Evolutionary conservation across 257 asterid species (phyloP).

Genomic region (Gentiana straminea): DNA sequence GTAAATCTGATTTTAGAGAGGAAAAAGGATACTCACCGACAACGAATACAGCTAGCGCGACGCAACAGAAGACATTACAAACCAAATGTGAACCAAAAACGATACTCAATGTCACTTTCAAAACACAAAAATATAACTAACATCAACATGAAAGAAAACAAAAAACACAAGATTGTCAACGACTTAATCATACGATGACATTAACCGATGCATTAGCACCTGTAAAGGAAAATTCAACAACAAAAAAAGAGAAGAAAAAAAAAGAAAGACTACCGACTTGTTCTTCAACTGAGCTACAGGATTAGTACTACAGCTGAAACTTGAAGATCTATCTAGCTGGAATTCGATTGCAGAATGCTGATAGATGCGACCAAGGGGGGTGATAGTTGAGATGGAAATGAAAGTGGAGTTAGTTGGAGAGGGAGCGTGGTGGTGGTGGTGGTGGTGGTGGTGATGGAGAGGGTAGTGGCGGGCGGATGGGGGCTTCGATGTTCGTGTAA

Average conservation of each 20-base stretch:
- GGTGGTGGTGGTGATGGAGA: constrained; percentile 6
- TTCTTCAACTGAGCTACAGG: neutral
- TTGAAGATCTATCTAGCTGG: constrained; percentile 16
- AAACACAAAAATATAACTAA: no score
- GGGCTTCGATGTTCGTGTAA: constrained; percentile 13
- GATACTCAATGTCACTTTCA: no score
- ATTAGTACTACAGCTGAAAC: neutral
- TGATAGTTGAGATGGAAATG: constrained; percentile 12
- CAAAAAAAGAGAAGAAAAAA: neutral
- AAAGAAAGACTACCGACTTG: no score
- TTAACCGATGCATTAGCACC: neutral
- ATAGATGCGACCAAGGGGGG: constrained; percentile 7
- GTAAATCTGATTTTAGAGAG: no score
- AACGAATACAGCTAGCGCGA: no score
- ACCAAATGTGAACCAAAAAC: no score
- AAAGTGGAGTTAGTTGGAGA: constrained; percentile 16
- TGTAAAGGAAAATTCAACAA: neutral
- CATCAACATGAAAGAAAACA: no score
- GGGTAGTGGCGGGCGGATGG: constrained; percentile 7
- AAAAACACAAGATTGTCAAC: no score
- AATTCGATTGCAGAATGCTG: constrained; percentile 10
- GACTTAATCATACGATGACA: no score
- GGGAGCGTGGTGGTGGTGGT: constrained; percentile 11
- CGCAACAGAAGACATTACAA: no score
- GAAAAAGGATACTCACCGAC: no score